Base-by-base conservation (phyloP, 495 filamentous ascomycete genomes). In the Aspergillus biplanus region DNA sequence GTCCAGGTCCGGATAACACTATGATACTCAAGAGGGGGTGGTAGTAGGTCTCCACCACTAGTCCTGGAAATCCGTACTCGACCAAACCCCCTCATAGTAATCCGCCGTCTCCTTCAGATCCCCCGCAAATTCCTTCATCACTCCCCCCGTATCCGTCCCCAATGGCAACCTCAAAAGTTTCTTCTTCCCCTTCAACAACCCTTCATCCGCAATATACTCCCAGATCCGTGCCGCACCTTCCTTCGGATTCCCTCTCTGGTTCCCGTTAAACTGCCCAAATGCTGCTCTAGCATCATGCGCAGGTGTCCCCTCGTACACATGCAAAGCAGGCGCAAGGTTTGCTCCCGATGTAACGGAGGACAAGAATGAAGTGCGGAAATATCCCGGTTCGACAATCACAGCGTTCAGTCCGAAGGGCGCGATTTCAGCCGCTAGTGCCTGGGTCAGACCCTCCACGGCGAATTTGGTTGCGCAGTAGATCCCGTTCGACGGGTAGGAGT, bases 171-270 rank as follows among this genome's bases (percentile, higher is more conserved):
- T 37, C 16, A 18, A 2, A 47, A 61, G 7, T 46, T 61, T 61
- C 33, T 60, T 33, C 33, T 61, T 61, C 34, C 58, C 58, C 16
- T 61, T 61, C 49, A 61, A 33, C 34, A 52, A 16, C 35, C 58
- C 58, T 12, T 52, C 48, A 46, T 61, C 58, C 37, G 58, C 58
- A n/a, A 61, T 47, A 44, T 53, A 61, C 49, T 61, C 58, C 58
- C 58, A 61, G 16, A 61, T 61, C 33, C 58, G 50, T 8, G 49
- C 49, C 4, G 34, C 58, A 1, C 58, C 58, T 16, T 61, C 58
- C 27, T 44, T 44, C 8, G 58, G 58, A 53, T 61, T 46, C 5
- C 58, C 58, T 0, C 9, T 33, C 18, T 61, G 58, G 44, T n/a
- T 7, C 18, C 58, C 58, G 44, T 61, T 46, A 32, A 39, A 61